Percentiles rank a stretch among this genome's conserved stretches.
These are phyloP conservation scores for Alternaria sp. DNA, from an alignment of 2,329 filamentous ascomycete genomes.

Conservation along the genomic window DNA sequence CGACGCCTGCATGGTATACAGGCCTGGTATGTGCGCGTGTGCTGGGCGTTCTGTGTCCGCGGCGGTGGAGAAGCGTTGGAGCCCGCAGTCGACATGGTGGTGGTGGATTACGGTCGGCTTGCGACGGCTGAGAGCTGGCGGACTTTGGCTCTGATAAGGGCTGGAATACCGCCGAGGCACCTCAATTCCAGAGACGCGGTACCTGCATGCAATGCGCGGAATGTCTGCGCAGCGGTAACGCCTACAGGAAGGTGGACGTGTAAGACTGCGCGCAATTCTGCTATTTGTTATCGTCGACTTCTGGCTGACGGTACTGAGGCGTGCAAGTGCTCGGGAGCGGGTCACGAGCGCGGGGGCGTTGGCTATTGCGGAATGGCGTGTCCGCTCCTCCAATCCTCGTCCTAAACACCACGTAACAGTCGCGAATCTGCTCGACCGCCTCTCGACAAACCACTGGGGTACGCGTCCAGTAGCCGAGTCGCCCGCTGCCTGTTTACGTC, in stretches of 20 bases:
- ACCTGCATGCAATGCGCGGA: slow-evolving; percentile 25
- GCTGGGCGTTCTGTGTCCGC: slow-evolving; percentile 27
- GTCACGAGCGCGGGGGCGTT: slow-evolving; percentile 19
- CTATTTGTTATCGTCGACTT: slow-evolving; percentile 5
- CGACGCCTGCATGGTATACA: slow-evolving; percentile 64
- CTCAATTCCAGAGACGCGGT: slow-evolving; percentile 5
- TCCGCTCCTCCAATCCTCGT: slow-evolving; percentile 6
- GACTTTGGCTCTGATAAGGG: slow-evolving; percentile 15
- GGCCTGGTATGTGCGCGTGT: slow-evolving; percentile 54
- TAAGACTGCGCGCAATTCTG: slow-evolving; percentile 8
- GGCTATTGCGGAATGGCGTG: slow-evolving; percentile 4
- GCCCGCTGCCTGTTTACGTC: slow-evolving; percentile 8
- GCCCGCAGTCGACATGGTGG: slow-evolving; percentile 31
- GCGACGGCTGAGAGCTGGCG: slow-evolving; percentile 24
- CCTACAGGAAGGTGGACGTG: slow-evolving; percentile 20
- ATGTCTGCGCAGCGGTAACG: slow-evolving; percentile 17
- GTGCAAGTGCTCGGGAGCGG: slow-evolving; percentile 1
- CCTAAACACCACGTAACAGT: slow-evolving; percentile 7
- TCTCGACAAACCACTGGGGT: neutral
- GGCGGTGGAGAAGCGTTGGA: slow-evolving; percentile 37
- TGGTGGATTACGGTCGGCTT: slow-evolving; percentile 21
- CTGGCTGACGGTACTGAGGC: slow-evolving; percentile 4
- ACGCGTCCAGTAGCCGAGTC: neutral
- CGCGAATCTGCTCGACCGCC: neutral
- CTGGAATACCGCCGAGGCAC: slow-evolving; percentile 8